Evolutionary conservation across 352 stramenopile species (phyloP).

Genomic region (Phytophthora rubi): DNA sequence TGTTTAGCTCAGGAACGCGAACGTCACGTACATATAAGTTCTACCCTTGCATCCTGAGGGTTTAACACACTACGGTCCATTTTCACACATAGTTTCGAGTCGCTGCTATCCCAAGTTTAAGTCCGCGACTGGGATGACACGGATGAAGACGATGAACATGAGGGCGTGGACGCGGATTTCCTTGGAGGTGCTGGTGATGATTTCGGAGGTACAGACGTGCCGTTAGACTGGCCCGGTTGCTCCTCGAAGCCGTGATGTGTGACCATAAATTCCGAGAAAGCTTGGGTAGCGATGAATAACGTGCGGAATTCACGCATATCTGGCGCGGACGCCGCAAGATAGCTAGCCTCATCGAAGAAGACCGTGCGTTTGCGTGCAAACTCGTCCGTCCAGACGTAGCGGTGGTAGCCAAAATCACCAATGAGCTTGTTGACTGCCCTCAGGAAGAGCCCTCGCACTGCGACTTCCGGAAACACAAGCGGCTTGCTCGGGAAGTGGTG

Average conservation of each 20-base stretch:
- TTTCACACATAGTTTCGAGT: slow-evolving; percentile 28
- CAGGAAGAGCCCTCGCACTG: slow-evolving; percentile 74
- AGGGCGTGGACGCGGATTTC: slow-evolving; percentile 28
- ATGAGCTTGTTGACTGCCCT: slow-evolving; percentile 73
- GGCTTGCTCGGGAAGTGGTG: slow-evolving; percentile 73
- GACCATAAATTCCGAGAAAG: slow-evolving; percentile 87
- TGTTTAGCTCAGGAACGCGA: slow-evolving; percentile 21
- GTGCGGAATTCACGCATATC: slow-evolving; percentile 86
- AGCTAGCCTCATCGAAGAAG: slow-evolving; percentile 89
- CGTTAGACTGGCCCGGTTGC: slow-evolving; percentile 39
- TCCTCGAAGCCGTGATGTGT: slow-evolving; percentile 85
- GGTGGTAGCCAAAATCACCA: slow-evolving; percentile 85
- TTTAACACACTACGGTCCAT: slow-evolving; percentile 20
- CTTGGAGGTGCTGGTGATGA: slow-evolving; percentile 3
- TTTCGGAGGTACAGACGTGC: background rate
- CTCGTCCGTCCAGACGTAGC: slow-evolving; percentile 87
- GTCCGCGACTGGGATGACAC: slow-evolving; percentile 29
- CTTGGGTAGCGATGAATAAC: slow-evolving; percentile 85
- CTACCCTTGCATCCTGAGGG: slow-evolving; percentile 23
- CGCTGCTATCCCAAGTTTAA: slow-evolving; percentile 9
- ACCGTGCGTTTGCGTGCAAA: slow-evolving; percentile 78
- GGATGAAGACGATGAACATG: slow-evolving; percentile 27
- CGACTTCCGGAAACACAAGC: slow-evolving; percentile 75
- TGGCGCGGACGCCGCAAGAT: slow-evolving; percentile 72
- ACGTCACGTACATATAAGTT: slow-evolving; percentile 36